Percentiles rank a stretch among this genome's conserved stretches.
Conservation (phyloP, 2,329 filamentous ascomycete genomes). For the Cercospora berteroae region DNA sequence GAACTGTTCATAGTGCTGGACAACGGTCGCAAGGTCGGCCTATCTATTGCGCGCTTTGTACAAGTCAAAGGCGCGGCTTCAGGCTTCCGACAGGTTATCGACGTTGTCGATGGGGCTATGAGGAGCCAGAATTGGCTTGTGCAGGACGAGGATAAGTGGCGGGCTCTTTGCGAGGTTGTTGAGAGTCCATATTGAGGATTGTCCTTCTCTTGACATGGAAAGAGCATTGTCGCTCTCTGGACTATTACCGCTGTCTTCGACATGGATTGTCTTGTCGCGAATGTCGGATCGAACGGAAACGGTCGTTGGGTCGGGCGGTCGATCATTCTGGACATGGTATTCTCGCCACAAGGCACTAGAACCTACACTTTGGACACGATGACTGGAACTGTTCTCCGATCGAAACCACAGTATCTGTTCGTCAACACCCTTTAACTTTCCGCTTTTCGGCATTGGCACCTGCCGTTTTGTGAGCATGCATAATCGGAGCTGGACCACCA, state of each 20-base stretch:
- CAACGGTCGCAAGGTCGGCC: constrained; percentile 70
- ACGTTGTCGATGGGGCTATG: constrained; percentile 70
- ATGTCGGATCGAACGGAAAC: not conserved
- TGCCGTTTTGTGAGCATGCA: not conserved
- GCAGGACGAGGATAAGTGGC: constrained; percentile 51
- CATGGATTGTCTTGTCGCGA: not conserved
- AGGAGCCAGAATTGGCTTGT: constrained; percentile 65
- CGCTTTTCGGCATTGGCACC: not conserved
- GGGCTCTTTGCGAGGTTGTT: constrained; percentile 45
- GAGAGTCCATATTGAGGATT: constrained; percentile 23
- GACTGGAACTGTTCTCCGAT: not conserved
- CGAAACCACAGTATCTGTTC: not conserved
- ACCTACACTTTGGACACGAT: not conserved
- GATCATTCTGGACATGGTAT: not conserved
- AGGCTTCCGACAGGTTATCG: constrained; percentile 80
- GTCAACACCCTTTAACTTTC: not conserved
- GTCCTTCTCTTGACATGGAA: not conserved
- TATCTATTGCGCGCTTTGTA: constrained; percentile 80
- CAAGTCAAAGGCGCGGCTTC: constrained; percentile 90
- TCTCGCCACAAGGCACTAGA: not conserved
- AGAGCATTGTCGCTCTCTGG: not conserved
- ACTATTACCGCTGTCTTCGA: not conserved
- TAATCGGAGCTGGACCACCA: not conserved
- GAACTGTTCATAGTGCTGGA: constrained; percentile 89
- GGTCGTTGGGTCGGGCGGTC: not conserved